A percentile compares a stretch with the other conserved stretches of the same genome.
Conservation (phyloP, 164 flowering plant genomes). For the Dillenia suffruticosa region DNA sequence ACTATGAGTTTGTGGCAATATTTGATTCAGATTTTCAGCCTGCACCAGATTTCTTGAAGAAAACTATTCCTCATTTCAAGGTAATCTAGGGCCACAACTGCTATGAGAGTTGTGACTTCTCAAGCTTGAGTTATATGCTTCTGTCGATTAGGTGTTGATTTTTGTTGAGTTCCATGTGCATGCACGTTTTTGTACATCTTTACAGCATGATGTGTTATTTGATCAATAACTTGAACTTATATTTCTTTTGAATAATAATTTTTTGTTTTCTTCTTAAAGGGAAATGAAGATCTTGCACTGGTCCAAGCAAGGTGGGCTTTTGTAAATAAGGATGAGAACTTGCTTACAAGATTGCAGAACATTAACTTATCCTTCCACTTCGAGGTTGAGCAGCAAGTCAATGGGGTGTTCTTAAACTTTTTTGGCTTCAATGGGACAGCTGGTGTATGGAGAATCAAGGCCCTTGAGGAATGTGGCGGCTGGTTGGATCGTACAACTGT, state of each 20-base stretch:
- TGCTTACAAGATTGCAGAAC: conserved; percentile 94
- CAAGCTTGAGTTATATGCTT: too few relatives aligned
- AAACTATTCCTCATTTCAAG: conserved; percentile 90
- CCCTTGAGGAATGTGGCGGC: conserved; percentile 94
- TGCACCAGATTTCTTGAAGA: conserved; percentile 84
- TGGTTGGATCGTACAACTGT: conserved; percentile 98
- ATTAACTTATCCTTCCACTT: conserved; percentile 87
- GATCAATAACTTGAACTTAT: too few relatives aligned
- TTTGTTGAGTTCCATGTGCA: too few relatives aligned
- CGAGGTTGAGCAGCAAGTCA: conserved; percentile 98
- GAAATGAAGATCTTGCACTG: conserved; percentile 75
- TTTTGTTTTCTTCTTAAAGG: conserved; percentile 38
- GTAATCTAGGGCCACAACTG: conserved; percentile 29
- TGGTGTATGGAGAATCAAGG: conserved; percentile 98
- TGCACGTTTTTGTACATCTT: too few relatives aligned
- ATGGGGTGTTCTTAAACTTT: conserved; percentile 83
- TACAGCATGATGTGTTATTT: too few relatives aligned
- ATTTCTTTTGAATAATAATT: background rate
- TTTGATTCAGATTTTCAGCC: conserved; percentile 99
- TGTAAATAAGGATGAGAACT: conserved; percentile 96
- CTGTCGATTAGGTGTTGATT: too few relatives aligned
- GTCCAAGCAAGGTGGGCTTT: conserved; percentile 94
- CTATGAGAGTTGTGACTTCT: too few relatives aligned
- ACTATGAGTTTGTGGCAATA: conserved; percentile 94
- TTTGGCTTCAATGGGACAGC: conserved; percentile 99